Base-by-base conservation (phyloP, 148 eudicot species). In the Nepenthes gracilis region DNA sequence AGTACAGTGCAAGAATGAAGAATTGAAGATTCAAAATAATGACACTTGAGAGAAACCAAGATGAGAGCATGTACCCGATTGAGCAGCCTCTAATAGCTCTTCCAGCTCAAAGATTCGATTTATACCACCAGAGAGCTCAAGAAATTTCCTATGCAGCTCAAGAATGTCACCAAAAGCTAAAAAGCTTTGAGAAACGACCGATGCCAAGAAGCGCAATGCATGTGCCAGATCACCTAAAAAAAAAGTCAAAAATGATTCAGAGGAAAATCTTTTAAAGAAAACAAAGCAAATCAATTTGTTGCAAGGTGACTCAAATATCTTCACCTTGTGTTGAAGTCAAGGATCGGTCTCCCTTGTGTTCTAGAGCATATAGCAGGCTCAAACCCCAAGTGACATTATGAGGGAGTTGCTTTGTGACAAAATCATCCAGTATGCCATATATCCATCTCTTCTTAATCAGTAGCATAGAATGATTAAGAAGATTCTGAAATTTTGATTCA, bases 301-400 rank as follows among this genome's bases (percentile, higher is more conserved):
- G 32, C 38, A 13, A 2, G 14, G 47, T 66, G 48, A 49, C 11
- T 55, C 36, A 9, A 32, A 36, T 35, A 55, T 38, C 36, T 35
- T 70, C 72, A 92, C 97, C 98, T 88, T 92, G 98, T 63, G 91
- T 92, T 60, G 98, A 81, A 72, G 82, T 80, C 82, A 79, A 75
- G 60, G 98, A 85, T 43, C 94, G 83, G 68, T 92, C 96, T 47
- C 96, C 98, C 73, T 82, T 80, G 77, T 85, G 96, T 64, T 92
- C 98, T 75, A 92, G 40, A 23, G 94, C 96, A 80, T 92, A 92
- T 63, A 92, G 71, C 76, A 92, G 78, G 76, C 98, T 92, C 85
- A 92, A 73, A 52, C 84, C 96, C 98, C 98, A 92, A 14, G 98
- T 92, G 67, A 92, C 98, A 76, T 92, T 92, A 70, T 92, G 94